Evolutionary conservation across 148 eudicot genomes (phyloP).

Genomic region (Spergularia marina): DNA sequence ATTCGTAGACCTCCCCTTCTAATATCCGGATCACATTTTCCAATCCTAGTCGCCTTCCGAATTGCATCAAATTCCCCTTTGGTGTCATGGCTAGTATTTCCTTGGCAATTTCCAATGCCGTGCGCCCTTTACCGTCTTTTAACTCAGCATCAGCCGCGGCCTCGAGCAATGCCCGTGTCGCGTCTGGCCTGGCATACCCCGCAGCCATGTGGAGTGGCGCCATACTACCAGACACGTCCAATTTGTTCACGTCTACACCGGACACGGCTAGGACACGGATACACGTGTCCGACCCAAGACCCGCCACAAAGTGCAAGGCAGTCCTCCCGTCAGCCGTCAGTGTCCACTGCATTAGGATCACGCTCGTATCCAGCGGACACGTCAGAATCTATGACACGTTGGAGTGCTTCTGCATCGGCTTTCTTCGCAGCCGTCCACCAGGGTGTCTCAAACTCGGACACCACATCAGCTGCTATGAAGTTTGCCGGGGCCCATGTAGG

Average conservation of each 20-base stretch:
- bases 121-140: constrained; percentile 54
- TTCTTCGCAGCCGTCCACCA: constrained; percentile 97
- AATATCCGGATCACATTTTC: constrained; percentile 53
- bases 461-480: constrained; percentile 66
- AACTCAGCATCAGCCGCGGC: constrained; percentile 62
- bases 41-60: constrained; percentile 67
- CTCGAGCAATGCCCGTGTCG: constrained; percentile 40
- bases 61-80: constrained; percentile 62
- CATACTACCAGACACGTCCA: constrained; percentile 49
- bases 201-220: constrained; percentile 94
- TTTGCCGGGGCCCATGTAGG: constrained; percentile 92
- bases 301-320: constrained; percentile 74
- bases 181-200: constrained; percentile 66
- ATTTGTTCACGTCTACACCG: constrained; percentile 58
- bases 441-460: constrained; percentile 78
- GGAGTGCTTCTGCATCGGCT: constrained; percentile 54
- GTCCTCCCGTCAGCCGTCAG: constrained; percentile 87
- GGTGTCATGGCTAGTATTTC: constrained; percentile 62
- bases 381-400: constrained; percentile 29
- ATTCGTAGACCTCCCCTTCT: constrained; percentile 75
- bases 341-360: constrained; percentile 68
- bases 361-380: constrained; percentile 31
- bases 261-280: constrained; percentile 47
- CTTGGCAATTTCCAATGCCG: constrained; percentile 61
- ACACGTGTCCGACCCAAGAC: constrained; percentile 71